A percentile compares a stretch with the other conserved stretches of the same genome.
These are phyloP conservation scores for Claviceps humidiphila DNA, from an alignment of 2,329 filamentous ascomycete genomes.

Conservation along the genomic window DNA sequence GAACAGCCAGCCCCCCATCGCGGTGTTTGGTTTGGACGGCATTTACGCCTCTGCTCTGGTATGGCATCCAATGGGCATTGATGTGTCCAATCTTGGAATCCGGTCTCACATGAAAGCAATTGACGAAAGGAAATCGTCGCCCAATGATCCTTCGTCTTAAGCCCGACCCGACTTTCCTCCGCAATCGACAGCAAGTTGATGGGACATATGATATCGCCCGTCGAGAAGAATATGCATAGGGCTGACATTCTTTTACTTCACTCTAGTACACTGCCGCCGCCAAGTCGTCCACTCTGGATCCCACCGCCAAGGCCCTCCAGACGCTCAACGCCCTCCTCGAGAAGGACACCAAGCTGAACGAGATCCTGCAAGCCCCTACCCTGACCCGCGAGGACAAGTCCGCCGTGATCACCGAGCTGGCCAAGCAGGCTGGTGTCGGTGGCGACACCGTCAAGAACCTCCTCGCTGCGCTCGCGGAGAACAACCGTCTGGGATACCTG, in stretches of 20 bases:
- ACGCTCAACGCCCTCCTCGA: slow-evolving; percentile 59
- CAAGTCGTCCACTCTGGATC: slow-evolving; percentile 77
- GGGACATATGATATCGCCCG: not conserved
- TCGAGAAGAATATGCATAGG: not conserved
- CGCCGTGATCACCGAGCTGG: slow-evolving; percentile 73
- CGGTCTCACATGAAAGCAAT: not conserved
- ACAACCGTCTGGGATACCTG: slow-evolving; percentile 84
- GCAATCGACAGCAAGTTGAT: not conserved
- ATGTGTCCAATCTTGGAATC: too few species aligned
- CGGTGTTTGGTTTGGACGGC: slow-evolving; percentile 91
- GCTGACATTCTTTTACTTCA: slow-evolving; percentile 11
- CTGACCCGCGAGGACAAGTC: slow-evolving; percentile 70
- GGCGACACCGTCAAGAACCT: slow-evolving; percentile 91
- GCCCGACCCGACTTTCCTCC: too few species aligned
- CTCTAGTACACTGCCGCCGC: slow-evolving; percentile 84
- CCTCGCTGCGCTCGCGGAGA: slow-evolving; percentile 77
- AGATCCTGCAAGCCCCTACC: slow-evolving; percentile 68
- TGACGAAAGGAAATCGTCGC: not conserved
- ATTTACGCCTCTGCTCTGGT: slow-evolving; percentile 98
- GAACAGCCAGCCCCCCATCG: slow-evolving; percentile 70
- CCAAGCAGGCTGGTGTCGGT: slow-evolving; percentile 63
- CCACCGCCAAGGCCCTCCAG: slow-evolving; percentile 66
- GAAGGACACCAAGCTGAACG: slow-evolving; percentile 68
- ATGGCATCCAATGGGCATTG: slow-evolving; percentile 27
- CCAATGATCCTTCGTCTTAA: too few species aligned